Conservation (phyloP, 164 flowering plant species). For the Dillenia turbinata region DNA sequence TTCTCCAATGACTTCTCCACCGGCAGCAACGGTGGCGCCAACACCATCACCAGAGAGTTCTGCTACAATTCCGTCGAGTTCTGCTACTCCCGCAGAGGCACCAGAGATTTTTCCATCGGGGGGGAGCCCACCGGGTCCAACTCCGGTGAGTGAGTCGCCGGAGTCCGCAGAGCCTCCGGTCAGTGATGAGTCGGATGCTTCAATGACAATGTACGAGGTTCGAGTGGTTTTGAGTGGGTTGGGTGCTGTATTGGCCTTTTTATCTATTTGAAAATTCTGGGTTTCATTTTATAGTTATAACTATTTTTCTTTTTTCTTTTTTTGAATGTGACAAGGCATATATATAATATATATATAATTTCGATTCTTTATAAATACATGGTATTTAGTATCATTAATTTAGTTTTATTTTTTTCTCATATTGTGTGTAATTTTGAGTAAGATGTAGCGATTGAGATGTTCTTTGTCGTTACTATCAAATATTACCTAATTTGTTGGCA, state of each 20-base stretch:
- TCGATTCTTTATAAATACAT: too few species aligned
- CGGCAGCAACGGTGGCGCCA: slow-evolving; percentile 11
- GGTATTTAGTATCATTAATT: too few species aligned
- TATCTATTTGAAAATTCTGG: slow-evolving; percentile 14
- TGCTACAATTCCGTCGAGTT: slow-evolving; percentile 22
- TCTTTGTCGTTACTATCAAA: too few species aligned
- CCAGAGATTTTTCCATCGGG: slow-evolving; percentile 21
- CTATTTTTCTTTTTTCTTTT: too few species aligned
- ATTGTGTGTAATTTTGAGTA: too few species aligned
- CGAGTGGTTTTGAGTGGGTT: slow-evolving; percentile 22
- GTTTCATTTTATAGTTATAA: background rate
- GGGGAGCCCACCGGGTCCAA: slow-evolving; percentile 22
- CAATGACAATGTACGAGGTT: slow-evolving; percentile 14
- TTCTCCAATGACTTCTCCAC: slow-evolving; percentile 8
- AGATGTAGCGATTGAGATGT: too few species aligned
- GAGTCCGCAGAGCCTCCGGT: slow-evolving; percentile 25
- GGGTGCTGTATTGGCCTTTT: slow-evolving; percentile 20
- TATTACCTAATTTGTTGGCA: too few species aligned
- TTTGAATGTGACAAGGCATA: background rate
- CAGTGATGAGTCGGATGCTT: slow-evolving; percentile 27
- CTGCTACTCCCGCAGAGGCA: slow-evolving; percentile 26
- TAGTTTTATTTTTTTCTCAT: too few species aligned
- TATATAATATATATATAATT: too few species aligned
- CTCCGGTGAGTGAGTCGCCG: slow-evolving; percentile 22
- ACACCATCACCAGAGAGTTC: background rate